Conservation (phyloP, 139 green algal genomes). For the Tetradesmus lagerheimii region DNA sequence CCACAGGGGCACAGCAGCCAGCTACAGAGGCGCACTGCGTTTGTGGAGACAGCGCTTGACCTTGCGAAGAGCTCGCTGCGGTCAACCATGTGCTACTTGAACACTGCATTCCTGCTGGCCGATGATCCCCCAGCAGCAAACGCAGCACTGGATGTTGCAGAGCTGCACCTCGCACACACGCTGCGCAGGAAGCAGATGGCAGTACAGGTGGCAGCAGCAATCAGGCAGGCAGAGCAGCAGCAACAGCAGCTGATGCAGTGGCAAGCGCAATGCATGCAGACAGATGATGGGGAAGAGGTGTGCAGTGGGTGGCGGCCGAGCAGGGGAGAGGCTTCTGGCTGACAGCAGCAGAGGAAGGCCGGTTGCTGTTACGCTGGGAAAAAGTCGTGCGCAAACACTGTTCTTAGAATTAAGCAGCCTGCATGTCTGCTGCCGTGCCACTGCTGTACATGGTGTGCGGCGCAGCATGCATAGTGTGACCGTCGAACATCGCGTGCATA, state of each 20-base stretch:
- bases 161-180: not conserved
- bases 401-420: not conserved
- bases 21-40: not conserved
- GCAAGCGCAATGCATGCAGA: not conserved
- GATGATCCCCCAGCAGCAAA: not conserved
- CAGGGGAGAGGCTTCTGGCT: not conserved
- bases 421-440: not conserved
- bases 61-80: not conserved
- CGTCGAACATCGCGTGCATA: too few relatives aligned
- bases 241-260: not conserved
- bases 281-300: not conserved
- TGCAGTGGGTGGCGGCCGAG: not conserved
- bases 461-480: too few relatives aligned
- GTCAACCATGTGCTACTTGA: not conserved
- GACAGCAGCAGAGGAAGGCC: not conserved
- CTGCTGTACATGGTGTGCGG: not conserved
- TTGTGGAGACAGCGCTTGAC: not conserved
- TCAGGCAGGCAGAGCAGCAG: not conserved
- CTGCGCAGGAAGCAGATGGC: not conserved
- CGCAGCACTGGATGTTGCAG: not conserved
- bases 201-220: not conserved
- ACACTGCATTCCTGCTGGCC: not conserved
- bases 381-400: not conserved
- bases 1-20: too few relatives aligned
- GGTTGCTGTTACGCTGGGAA: too few relatives aligned